These are phyloP conservation scores for Phytopythium sindhum DNA, from an alignment of 352 stramenopile species.

Conservation along the genomic window DNA sequence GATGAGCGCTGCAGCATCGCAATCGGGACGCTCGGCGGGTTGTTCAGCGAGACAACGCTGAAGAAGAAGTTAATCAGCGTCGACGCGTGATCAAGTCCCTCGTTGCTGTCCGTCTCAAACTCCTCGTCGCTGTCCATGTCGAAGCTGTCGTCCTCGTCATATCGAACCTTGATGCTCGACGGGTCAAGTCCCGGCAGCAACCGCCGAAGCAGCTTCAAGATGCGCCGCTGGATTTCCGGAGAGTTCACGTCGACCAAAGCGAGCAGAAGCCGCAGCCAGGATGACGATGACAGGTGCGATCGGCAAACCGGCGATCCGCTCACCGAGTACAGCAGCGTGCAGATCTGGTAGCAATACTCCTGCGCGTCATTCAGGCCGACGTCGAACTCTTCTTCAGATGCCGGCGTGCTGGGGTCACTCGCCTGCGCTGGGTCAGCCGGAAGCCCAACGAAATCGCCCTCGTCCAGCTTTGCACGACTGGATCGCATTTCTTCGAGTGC, in stretches of 20 bases:
- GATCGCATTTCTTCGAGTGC: slow-evolving; percentile 70
- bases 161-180: slow-evolving; percentile 50
- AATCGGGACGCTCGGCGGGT: slow-evolving; percentile 64
- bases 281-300: slow-evolving; percentile 79
- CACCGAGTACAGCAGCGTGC: slow-evolving; percentile 82
- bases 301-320: slow-evolving; percentile 79
- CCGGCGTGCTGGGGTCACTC: slow-evolving; percentile 33
- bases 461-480: slow-evolving; percentile 10
- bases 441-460: slow-evolving; percentile 10
- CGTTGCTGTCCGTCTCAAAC: slow-evolving; percentile 48
- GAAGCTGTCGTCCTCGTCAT: slow-evolving; percentile 68
- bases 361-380: slow-evolving; percentile 48
- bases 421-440: slow-evolving; percentile 36
- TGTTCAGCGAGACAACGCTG: slow-evolving; percentile 65
- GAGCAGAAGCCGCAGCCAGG: slow-evolving; percentile 81
- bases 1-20: slow-evolving; percentile 39
- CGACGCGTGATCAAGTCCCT: slow-evolving; percentile 50
- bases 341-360: slow-evolving; percentile 91
- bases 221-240: slow-evolving; percentile 71
- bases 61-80: slow-evolving; percentile 77
- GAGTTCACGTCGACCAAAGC: slow-evolving; percentile 73
- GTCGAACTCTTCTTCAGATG: slow-evolving; percentile 28
- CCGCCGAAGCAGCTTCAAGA: slow-evolving; percentile 79
- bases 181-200: slow-evolving; percentile 76
- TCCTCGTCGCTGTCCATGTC: slow-evolving; percentile 86